phyloP scores from a whole-genome alignment of 1,139 yeast species.

The Diutina siamensis region DNA sequence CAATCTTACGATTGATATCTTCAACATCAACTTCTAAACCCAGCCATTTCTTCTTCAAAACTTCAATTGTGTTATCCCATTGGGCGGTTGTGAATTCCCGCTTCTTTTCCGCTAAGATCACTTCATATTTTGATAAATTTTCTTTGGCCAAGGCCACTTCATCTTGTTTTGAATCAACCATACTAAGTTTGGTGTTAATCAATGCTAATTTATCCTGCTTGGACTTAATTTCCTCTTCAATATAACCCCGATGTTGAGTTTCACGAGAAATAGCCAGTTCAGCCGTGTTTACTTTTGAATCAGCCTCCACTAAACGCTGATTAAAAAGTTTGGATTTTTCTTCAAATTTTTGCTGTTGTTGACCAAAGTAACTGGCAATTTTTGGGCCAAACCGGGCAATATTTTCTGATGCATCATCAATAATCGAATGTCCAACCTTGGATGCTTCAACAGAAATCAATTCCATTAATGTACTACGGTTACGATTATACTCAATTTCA shows the following conservation, averaged over 20 bases:
- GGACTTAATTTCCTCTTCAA: neutral
- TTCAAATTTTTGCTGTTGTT: neutral
- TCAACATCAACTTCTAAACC: neutral
- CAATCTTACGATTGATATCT: neutral
- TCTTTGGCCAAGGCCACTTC: neutral
- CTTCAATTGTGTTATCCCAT: neutral
- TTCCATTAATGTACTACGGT: neutral
- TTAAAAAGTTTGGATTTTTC: neutral
- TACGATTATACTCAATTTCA: conserved; percentile 3
- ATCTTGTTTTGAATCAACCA: neutral
- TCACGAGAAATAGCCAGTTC: neutral
- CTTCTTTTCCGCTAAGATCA: neutral
- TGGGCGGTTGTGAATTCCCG: neutral
- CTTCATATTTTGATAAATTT: neutral
- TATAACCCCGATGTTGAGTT: neutral
- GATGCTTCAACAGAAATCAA: neutral
- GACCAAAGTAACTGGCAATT: neutral
- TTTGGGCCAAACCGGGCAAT: neutral
- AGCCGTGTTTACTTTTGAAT: neutral
- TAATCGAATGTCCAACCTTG: neutral
- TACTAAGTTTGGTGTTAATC: neutral
- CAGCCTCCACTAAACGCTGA: neutral
- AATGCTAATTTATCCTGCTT: neutral
- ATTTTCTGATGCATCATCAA: neutral
- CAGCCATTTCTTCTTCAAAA: neutral